phyloP scores from a whole-genome alignment of 2,329 filamentous ascomycete genomes.

The Aulographum hederae region DNA sequence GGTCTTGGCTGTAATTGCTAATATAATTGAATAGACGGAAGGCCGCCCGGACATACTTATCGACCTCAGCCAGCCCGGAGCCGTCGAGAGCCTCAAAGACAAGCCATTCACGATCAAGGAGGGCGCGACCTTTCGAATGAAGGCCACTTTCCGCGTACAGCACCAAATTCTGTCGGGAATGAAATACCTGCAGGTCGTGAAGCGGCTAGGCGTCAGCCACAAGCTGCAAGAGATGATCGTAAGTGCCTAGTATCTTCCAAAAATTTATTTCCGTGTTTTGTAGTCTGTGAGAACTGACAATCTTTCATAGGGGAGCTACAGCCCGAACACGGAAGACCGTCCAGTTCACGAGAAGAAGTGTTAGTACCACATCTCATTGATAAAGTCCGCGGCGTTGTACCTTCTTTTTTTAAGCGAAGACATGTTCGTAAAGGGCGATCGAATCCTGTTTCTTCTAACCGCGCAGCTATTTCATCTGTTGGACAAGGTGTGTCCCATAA shows the following conservation, averaged over 20 bases:
- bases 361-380: conserved; percentile 34
- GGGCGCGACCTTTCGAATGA: conserved; percentile 84
- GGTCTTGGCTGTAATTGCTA: no score
- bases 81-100: conserved; percentile 62
- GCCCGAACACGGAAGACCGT: conserved; percentile 79
- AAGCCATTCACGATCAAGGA: conserved; percentile 98
- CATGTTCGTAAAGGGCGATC: no score
- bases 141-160: conserved; percentile 85
- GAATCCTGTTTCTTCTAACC: no score
- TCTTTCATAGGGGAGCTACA: conserved; percentile 58
- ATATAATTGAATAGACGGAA: no score
- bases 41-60: conserved; percentile 76
- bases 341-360: conserved; percentile 79
- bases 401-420: no score
- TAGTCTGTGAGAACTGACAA: neutral
- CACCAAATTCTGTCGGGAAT: conserved; percentile 89
- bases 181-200: conserved; percentile 90
- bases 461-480: no score
- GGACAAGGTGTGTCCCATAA: no score
- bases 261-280: no score
- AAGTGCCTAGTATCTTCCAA: conserved; percentile 18
- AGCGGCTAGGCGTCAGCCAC: conserved; percentile 70
- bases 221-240: conserved; percentile 99
- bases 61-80: conserved; percentile 58
- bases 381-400: no score